These are phyloP conservation scores for Cruciata laevipes DNA, from an alignment of 257 asterid species.

Conservation along the genomic window DNA sequence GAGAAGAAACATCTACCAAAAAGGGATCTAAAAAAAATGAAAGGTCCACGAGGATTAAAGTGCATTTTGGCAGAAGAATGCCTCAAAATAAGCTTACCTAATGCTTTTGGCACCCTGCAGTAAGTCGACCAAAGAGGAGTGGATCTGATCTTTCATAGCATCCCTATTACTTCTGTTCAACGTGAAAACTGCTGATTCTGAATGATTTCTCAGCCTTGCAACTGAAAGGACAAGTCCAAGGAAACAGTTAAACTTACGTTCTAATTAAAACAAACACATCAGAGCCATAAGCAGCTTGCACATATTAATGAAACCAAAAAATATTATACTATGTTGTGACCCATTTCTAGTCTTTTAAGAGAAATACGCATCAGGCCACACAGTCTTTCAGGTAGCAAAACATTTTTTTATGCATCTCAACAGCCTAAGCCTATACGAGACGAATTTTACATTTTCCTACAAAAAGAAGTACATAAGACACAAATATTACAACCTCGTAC, in stretches of 20 bases:
- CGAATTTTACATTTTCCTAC: neutral
- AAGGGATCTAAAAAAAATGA: neutral
- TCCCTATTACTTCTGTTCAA: slow-evolving; percentile 53
- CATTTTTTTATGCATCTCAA: neutral
- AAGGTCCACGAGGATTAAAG: neutral
- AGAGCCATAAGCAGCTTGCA: slow-evolving; percentile 4
- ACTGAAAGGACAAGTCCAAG: slow-evolving; percentile 33
- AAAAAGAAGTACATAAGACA: neutral
- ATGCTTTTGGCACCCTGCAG: slow-evolving; percentile 25
- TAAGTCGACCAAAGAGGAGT: slow-evolving; percentile 38
- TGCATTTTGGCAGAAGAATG: neutral
- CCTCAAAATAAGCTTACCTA: slow-evolving; percentile 18
- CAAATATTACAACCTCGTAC: neutral
- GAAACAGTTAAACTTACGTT: neutral
- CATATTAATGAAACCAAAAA: too few relatives aligned
- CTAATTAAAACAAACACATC: neutral
- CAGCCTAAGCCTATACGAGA: neutral
- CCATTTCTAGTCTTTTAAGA: neutral
- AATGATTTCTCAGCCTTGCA: slow-evolving; percentile 69
- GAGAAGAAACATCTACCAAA: neutral
- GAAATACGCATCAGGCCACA: neutral
- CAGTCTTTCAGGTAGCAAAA: neutral
- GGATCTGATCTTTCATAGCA: slow-evolving; percentile 56
- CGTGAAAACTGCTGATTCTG: slow-evolving; percentile 51
- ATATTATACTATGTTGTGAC: neutral